A percentile compares a stretch with the other conserved stretches of the same genome.
Evolutionary conservation across 129 eudicot genomes (phyloP).

Genomic region (Artemisia annua): DNA sequence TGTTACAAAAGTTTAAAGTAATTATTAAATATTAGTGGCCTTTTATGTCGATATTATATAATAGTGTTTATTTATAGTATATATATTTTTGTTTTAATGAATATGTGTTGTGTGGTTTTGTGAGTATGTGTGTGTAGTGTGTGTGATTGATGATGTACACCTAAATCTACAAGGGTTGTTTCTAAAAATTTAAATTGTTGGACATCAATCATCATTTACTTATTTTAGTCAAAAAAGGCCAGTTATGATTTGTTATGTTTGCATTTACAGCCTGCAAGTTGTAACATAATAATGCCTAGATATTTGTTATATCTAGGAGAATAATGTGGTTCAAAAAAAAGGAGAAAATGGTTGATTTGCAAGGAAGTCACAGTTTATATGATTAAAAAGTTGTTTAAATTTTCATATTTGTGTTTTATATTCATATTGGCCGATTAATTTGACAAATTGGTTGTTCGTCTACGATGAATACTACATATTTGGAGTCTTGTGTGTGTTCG

Average conservation of each 20-base stretch:
- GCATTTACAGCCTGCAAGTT: not conserved
- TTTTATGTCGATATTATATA: too few species aligned
- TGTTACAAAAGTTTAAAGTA: too few species aligned
- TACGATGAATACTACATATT: conserved; percentile 11
- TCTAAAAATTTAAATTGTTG: not conserved
- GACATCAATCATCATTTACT: not conserved
- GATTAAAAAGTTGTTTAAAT: not conserved
- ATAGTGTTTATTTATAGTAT: too few species aligned
- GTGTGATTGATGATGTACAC: not conserved
- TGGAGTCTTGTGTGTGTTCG: conserved; percentile 20
- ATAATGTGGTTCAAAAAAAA: not conserved
- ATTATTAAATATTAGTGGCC: too few species aligned
- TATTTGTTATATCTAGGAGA: not conserved
- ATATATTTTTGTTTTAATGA: too few species aligned
- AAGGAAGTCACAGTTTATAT: not conserved
- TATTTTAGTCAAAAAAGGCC: not conserved
- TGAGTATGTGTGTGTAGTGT: not conserved
- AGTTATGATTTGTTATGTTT: not conserved
- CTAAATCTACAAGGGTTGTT: not conserved
- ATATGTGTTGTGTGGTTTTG: not conserved
- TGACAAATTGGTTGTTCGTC: conserved; percentile 20
- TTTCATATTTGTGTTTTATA: conserved; percentile 11
- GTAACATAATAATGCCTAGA: not conserved
- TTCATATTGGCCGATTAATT: conserved; percentile 4
- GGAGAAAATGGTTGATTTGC: conserved; percentile 6